Evolutionary conservation across 2,329 filamentous ascomycete species (phyloP).

Genomic region (Aspergillus oerlinghausenensis): DNA sequence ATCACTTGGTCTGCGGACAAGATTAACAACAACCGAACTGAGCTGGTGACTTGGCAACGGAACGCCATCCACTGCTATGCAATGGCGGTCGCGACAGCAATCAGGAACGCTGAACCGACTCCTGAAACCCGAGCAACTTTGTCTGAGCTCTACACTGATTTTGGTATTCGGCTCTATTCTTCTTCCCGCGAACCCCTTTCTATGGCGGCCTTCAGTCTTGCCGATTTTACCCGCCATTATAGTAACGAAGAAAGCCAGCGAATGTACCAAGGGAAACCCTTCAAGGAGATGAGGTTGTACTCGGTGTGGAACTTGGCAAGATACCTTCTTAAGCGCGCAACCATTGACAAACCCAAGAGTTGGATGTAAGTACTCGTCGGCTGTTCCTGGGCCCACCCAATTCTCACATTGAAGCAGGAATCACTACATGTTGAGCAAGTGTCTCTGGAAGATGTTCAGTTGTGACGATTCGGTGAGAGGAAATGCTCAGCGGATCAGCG

Average conservation of each 20-base stretch:
- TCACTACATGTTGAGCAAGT: constrained; percentile 67
- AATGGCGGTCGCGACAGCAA: constrained; percentile 62
- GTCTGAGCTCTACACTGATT: constrained; percentile 64
- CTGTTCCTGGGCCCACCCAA: background rate
- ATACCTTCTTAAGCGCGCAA: constrained; percentile 56
- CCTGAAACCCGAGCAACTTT: constrained; percentile 53
- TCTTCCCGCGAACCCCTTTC: constrained; percentile 64
- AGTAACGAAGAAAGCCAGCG: constrained; percentile 50
- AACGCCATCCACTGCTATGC: constrained; percentile 77
- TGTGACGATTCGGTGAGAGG: constrained; percentile 40
- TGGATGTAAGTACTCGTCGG: constrained; percentile 53
- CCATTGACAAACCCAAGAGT: constrained; percentile 54
- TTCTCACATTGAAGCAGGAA: constrained; percentile 41
- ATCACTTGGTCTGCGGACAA: constrained; percentile 88
- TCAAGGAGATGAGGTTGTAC: constrained; percentile 54
- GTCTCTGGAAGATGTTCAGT: constrained; percentile 66
- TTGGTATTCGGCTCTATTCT: constrained; percentile 64
- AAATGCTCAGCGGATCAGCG: constrained; percentile 29
- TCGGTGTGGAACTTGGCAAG: constrained; percentile 63
- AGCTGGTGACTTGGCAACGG: constrained; percentile 71
- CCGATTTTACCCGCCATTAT: constrained; percentile 58
- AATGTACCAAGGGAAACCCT: constrained; percentile 56
- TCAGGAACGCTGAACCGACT: constrained; percentile 52
- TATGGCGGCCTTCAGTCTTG: constrained; percentile 62
- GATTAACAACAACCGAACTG: constrained; percentile 74